Conservation (phyloP, 768 basidiomycete species). For the Mrakia gelida region DNA sequence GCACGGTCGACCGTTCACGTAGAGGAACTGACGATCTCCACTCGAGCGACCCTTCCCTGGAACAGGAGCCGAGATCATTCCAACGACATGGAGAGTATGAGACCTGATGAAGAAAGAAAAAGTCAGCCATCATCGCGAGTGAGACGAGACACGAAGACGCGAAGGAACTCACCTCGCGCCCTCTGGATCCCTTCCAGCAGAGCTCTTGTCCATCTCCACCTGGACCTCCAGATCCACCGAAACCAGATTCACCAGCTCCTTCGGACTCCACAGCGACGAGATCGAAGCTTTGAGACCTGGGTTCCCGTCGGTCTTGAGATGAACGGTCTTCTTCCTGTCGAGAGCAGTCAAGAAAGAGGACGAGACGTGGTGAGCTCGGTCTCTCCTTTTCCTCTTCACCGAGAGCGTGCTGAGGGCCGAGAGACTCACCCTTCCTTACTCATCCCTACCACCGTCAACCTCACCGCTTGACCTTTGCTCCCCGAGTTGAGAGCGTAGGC, state of each 20-base stretch:
- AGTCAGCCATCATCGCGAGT: background rate
- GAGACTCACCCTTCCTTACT: constrained; percentile 61
- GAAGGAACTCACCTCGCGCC: constrained; percentile 37
- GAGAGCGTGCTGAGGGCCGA: too few relatives aligned
- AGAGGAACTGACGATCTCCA: constrained; percentile 86
- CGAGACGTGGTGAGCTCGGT: background rate
- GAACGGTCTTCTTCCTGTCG: constrained; percentile 50
- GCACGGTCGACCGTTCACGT: constrained; percentile 86
- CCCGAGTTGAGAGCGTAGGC: constrained; percentile 77
- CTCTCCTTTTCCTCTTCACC: background rate
- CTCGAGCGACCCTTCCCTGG: background rate
- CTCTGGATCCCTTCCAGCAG: constrained; percentile 50
- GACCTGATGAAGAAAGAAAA: background rate
- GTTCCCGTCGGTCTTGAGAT: constrained; percentile 68
- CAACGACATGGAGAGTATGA: background rate
- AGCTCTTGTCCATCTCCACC: constrained; percentile 58
- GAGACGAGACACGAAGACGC: background rate
- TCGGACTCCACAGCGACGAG: constrained; percentile 77
- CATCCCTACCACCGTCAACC: constrained; percentile 66
- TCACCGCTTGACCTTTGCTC: constrained; percentile 52
- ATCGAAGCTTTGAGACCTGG: constrained; percentile 61
- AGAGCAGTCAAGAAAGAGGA: background rate
- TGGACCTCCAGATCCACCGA: constrained; percentile 67
- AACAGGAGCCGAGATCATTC: background rate
- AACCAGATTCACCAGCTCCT: constrained; percentile 66